Evolutionary conservation across 23 red algal genomes (phyloP), one percentile per base, ranked within the genome.

Genomic region (Chondrus crispus): DNA sequence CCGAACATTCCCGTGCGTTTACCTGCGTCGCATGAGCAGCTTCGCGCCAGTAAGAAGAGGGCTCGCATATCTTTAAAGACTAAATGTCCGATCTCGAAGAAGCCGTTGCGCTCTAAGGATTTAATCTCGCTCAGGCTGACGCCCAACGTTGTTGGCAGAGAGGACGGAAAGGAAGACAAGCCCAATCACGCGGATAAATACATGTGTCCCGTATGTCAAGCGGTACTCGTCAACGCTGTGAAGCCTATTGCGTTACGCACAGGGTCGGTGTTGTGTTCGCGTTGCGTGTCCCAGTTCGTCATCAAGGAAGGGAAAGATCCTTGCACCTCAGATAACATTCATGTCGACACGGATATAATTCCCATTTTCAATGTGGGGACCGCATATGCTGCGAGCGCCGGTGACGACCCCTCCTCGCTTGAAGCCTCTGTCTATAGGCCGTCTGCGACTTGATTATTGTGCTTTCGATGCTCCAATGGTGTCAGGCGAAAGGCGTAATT

Each of bases 241-340:
- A 85, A 88, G 40, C 87, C 89, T 38, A 68, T 87, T 33, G 95
- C 91, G 43, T 52, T 88, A 6, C 40, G 77, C 46, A 93, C 83
- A 41, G 95, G 95, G 16, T 55, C 89, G 11, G 95, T 96, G 6
- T 60, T 96, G 0, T 96, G 95, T 84, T 52, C 71, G 22, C 78
- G 88, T 32, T 96, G 95, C 55, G 90, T 96, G 36, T 40, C 70
- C 42, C 57, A 85, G n/a, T 96, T 96, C 52, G 95, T 92, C 19
- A 54, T 80, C 26, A 81, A 71, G 9, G 62, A 62, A 4, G 70
- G 49, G 41, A 80, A 57, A 24, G 88, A 96, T 58, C 95, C 95
- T 18, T 41, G 72, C 46, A 96, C 82, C 40, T 75, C 62, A 3
- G 68, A 37, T 48, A 30, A 39, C 0, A 63, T 96, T 48, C 41